Percentiles rank a stretch among this genome's conserved stretches.
These are phyloP conservation scores for Eryngium alpinum DNA, from an alignment of 140 eudicot genomes.

Conservation along the genomic window DNA sequence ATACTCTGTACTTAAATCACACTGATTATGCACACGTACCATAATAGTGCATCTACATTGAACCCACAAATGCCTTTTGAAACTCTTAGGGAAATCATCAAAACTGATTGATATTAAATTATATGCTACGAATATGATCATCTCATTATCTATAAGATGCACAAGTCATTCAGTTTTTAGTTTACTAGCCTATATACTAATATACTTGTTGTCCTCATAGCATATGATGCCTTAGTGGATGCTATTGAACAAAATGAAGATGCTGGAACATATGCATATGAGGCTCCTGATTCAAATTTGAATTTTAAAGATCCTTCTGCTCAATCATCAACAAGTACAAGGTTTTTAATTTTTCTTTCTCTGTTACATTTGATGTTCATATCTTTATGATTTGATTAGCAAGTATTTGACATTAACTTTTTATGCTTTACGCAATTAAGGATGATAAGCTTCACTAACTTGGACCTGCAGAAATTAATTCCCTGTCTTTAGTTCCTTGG, in stretches of 20 bases:
- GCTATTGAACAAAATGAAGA: conserved; percentile 30
- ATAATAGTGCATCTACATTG: too few relatives aligned
- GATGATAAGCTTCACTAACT: too few relatives aligned
- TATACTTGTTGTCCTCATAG: conserved; percentile 19
- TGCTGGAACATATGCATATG: conserved; percentile 33
- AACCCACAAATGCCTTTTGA: too few relatives aligned
- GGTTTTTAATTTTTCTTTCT: conserved; percentile 24
- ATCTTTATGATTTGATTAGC: not conserved
- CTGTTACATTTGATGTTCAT: not conserved
- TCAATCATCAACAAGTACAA: conserved; percentile 35
- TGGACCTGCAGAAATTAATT: too few relatives aligned
- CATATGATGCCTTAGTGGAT: conserved; percentile 22
- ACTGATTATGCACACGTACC: too few relatives aligned
- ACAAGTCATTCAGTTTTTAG: not conserved
- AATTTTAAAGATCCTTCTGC: conserved; percentile 5
- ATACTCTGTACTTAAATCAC: too few relatives aligned
- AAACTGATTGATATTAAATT: not conserved
- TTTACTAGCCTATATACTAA: not conserved
- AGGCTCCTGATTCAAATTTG: conserved; percentile 37
- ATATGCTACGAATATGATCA: not conserved
- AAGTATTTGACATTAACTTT: not conserved
- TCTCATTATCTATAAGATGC: not conserved
- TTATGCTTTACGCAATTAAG: not conserved
- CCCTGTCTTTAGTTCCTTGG: too few relatives aligned
- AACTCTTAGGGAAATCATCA: not conserved